Percentiles rank a stretch among this genome's conserved stretches.
phyloP scores from a whole-genome alignment of 345 rosid genomes.

The Lepidium africanum region DNA sequence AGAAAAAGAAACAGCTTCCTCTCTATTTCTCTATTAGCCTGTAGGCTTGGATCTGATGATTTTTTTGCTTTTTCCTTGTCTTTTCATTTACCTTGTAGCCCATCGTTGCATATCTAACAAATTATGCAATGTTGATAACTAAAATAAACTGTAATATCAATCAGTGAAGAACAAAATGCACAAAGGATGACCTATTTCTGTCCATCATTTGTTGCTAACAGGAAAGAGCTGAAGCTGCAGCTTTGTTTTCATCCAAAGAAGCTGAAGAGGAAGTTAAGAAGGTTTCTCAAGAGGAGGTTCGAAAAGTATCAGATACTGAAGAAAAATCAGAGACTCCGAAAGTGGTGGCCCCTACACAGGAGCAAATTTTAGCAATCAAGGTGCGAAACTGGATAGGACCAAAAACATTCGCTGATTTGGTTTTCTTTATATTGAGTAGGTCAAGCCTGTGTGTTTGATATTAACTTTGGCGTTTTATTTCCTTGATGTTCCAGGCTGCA shows the following conservation, averaged over 20 bases:
- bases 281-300: constrained; percentile 57
- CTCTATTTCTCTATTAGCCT: background rate
- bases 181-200: background rate
- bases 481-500: constrained; percentile 67
- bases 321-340: constrained; percentile 58
- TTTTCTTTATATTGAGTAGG: background rate
- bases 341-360: constrained; percentile 87
- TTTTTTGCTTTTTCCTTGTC: background rate
- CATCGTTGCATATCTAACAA: background rate
- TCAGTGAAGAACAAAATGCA: background rate
- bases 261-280: constrained; percentile 77
- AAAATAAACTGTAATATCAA: background rate
- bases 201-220: constrained; percentile 16
- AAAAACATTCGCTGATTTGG: background rate
- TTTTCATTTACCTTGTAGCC: background rate
- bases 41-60: background rate
- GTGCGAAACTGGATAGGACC: constrained; percentile 31
- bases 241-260: constrained; percentile 81
- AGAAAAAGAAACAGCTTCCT: background rate
- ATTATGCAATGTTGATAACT: background rate
- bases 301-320: constrained; percentile 40
- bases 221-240: constrained; percentile 91
- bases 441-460: constrained; percentile 12
- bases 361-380: constrained; percentile 95
- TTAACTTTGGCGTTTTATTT: constrained; percentile 10